Evolutionary conservation across 1,284 basidiomycete genomes (phyloP).

Genomic region (Ustilago trichophora): DNA sequence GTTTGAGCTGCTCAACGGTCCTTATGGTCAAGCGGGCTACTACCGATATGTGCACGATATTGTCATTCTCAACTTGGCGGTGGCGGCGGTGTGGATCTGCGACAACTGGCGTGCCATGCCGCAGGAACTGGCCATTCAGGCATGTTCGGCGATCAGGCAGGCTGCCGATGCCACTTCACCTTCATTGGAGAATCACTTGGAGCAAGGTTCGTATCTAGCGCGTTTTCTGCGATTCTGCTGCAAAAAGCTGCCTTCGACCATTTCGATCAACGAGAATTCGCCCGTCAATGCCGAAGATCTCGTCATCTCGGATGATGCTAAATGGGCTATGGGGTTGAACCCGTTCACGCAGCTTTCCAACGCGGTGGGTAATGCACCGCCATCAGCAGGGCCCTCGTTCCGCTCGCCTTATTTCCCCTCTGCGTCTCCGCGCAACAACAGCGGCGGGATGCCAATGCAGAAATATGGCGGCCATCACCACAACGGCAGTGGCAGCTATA

Average conservation of each 20-base stretch:
- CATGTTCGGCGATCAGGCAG: slow-evolving; percentile 38
- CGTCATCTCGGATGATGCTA: slow-evolving; percentile 41
- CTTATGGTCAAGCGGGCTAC: slow-evolving; percentile 41
- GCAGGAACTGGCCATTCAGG: slow-evolving; percentile 41
- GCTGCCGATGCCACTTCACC: slow-evolving; percentile 46
- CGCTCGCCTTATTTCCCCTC: slow-evolving; percentile 16
- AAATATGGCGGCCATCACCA: slow-evolving; percentile 8
- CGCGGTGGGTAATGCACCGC: slow-evolving; percentile 3
- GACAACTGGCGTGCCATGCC: slow-evolving; percentile 51
- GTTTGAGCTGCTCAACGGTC: slow-evolving; percentile 45
- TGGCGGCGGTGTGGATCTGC: slow-evolving; percentile 49
- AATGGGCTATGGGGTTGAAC: slow-evolving; percentile 47
- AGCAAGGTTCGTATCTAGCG: slow-evolving; percentile 44
- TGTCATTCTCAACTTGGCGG: slow-evolving; percentile 50
- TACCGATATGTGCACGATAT: slow-evolving; percentile 51
- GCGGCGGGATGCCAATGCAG: slow-evolving; percentile 5
- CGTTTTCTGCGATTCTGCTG: slow-evolving; percentile 48
- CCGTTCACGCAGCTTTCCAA: slow-evolving; percentile 30
- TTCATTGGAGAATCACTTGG: slow-evolving; percentile 37
- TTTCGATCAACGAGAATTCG: slow-evolving; percentile 53
- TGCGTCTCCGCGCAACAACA: slow-evolving; percentile 18
- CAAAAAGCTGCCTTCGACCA: slow-evolving; percentile 48
- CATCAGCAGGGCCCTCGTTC: slow-evolving; percentile 2
- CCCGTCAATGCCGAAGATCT: slow-evolving; percentile 45
- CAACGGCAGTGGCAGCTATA: slow-evolving; percentile 14